These are phyloP conservation scores for Gillenia trifoliata DNA, from an alignment of 306 rosid genomes.

Conservation along the genomic window DNA sequence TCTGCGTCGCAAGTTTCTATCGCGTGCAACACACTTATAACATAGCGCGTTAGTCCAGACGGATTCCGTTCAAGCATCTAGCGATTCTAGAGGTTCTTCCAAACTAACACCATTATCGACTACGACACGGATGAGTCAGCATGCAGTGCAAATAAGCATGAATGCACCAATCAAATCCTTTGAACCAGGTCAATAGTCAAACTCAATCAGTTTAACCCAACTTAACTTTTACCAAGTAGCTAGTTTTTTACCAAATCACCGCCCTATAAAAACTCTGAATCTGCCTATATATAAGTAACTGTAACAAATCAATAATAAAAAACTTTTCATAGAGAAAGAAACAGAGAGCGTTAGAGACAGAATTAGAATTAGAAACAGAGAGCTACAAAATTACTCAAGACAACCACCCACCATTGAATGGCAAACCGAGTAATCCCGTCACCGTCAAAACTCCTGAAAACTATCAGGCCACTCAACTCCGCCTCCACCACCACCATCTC, in stretches of 20 bases:
- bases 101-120: neutral
- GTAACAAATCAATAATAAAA: neutral
- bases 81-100: neutral
- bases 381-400: neutral
- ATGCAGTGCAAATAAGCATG: neutral
- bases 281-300: neutral
- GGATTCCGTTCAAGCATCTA: too few species aligned
- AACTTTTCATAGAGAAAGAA: neutral
- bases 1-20: too few species aligned
- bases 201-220: neutral
- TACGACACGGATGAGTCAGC: neutral
- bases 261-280: neutral
- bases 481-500: conserved; percentile 26
- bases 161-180: neutral
- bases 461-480: conserved; percentile 42
- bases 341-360: neutral
- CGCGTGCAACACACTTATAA: too few species aligned
- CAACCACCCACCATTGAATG: conserved; percentile 11
- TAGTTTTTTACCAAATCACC: neutral
- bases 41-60: too few species aligned
- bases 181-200: neutral
- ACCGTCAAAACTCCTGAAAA: conserved; percentile 36
- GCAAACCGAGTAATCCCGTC: conserved; percentile 21
- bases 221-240: neutral
- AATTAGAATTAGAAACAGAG: neutral